These are phyloP conservation scores for Aspergillus phoenicis DNA, from an alignment of 2,329 filamentous ascomycete species.

Conservation along the genomic window DNA sequence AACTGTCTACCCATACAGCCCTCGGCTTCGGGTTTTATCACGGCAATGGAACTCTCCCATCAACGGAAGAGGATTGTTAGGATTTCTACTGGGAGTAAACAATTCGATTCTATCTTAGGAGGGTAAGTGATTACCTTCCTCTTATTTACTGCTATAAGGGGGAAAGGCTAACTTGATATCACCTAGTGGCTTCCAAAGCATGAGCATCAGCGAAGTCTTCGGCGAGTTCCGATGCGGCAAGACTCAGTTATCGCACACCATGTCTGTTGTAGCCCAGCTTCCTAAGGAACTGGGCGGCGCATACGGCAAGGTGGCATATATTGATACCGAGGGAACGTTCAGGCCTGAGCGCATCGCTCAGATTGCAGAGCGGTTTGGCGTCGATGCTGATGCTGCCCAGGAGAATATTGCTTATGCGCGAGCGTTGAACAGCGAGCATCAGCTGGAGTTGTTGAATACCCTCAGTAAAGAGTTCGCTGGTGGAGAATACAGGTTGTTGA, in stretches of 20 bases:
- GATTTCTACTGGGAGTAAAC: slow-evolving; percentile 71
- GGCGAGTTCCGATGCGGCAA: slow-evolving; percentile 62
- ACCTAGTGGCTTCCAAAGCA: slow-evolving; percentile 67
- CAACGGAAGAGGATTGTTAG: slow-evolving; percentile 65
- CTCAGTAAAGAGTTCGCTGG: slow-evolving; percentile 63
- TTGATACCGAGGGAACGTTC: slow-evolving; percentile 69
- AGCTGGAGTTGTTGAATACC: slow-evolving; percentile 64
- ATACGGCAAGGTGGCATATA: slow-evolving; percentile 70
- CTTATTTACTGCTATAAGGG: neutral
- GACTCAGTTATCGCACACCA: slow-evolving; percentile 69
- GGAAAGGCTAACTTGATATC: neutral
- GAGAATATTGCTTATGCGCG: slow-evolving; percentile 70
- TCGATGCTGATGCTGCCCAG: slow-evolving; percentile 60
- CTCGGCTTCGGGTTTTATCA: slow-evolving; percentile 63
- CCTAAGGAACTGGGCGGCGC: slow-evolving; percentile 63
- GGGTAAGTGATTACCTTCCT: slow-evolving; percentile 48
- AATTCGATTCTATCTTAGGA: slow-evolving; percentile 65
- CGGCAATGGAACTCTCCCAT: slow-evolving; percentile 65
- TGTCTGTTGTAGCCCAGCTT: slow-evolving; percentile 65
- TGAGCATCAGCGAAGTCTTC: slow-evolving; percentile 64
- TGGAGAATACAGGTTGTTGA: slow-evolving; percentile 66
- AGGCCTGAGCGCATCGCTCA: slow-evolving; percentile 67
- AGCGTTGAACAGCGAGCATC: slow-evolving; percentile 67
- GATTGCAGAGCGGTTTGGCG: slow-evolving; percentile 67
- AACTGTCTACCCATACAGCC: slow-evolving; percentile 46